Percentiles rank a stretch among this genome's conserved stretches.
Conservation (phyloP, 2,329 filamentous ascomycete genomes). For the Scopulariopsis brevicaulis region DNA sequence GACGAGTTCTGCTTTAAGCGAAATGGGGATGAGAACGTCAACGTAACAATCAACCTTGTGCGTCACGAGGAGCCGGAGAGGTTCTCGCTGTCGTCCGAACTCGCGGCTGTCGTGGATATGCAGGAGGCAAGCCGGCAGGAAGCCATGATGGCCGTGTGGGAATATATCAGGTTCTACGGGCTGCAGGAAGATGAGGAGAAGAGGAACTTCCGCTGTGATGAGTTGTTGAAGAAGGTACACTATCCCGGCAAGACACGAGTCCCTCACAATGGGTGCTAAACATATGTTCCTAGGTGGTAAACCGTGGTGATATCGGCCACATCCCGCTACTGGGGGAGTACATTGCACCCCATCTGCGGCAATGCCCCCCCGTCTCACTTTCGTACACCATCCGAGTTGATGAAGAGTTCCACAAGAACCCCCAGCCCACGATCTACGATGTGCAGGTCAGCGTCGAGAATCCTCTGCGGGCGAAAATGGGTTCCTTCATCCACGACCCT, state of each 20-base stretch:
- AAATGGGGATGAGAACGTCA: slow-evolving; percentile 83
- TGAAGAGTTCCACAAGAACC: slow-evolving; percentile 63
- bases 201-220: slow-evolving; percentile 83
- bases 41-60: slow-evolving; percentile 77
- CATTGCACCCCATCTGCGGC: slow-evolving; percentile 65
- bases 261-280: neutral
- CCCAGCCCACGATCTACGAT: slow-evolving; percentile 79
- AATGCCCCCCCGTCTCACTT: slow-evolving; percentile 72
- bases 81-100: slow-evolving; percentile 64
- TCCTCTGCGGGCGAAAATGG: slow-evolving; percentile 58
- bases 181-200: slow-evolving; percentile 94
- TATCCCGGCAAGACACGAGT: neutral
- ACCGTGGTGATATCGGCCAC: slow-evolving; percentile 62
- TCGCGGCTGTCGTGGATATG: slow-evolving; percentile 79
- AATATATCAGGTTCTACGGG: slow-evolving; percentile 78
- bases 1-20: slow-evolving; percentile 88
- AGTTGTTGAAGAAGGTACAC: slow-evolving; percentile 60
- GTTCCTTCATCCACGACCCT: slow-evolving; percentile 56
- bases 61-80: slow-evolving; percentile 80
- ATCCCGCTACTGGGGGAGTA: slow-evolving; percentile 80
- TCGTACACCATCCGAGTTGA: slow-evolving; percentile 92
- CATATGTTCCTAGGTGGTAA: slow-evolving; percentile 50
- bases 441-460: slow-evolving; percentile 77
- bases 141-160: slow-evolving; percentile 85
- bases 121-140: slow-evolving; percentile 79